phyloP scores from a whole-genome alignment of 345 rosid species.

The Erucastrum elatum region DNA sequence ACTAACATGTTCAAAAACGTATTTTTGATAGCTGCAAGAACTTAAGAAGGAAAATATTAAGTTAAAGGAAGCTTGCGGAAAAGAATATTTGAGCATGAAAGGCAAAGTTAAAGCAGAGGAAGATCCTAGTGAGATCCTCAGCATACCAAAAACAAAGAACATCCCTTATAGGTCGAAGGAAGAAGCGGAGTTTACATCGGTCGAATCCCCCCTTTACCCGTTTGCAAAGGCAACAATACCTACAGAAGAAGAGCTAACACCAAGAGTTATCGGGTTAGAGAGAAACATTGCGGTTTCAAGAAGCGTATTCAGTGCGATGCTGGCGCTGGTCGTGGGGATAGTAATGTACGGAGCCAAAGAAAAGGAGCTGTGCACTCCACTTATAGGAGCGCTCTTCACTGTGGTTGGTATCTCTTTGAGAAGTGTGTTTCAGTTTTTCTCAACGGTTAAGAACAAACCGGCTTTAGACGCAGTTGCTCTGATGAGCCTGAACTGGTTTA shows the following conservation, averaged over 20 bases:
- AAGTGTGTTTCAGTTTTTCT: conserved; percentile 70
- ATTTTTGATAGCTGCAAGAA: conserved; percentile 48
- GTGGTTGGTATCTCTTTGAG: conserved; percentile 74
- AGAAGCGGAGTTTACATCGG: conserved; percentile 31
- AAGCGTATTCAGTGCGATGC: conserved; percentile 58
- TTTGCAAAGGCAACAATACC: conserved; percentile 30
- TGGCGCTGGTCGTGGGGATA: conserved; percentile 65
- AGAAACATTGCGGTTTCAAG: conserved; percentile 57
- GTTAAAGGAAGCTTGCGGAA: conserved; percentile 47
- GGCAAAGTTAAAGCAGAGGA: conserved; percentile 33
- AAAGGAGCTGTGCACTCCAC: conserved; percentile 67
- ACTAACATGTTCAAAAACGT: not conserved
- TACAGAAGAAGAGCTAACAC: conserved; percentile 28
- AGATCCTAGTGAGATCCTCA: conserved; percentile 23
- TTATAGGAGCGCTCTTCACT: conserved; percentile 69
- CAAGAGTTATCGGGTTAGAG: conserved; percentile 35
- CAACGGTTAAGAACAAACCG: conserved; percentile 59
- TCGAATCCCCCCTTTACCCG: conserved; percentile 38
- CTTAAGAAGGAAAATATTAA: conserved; percentile 57
- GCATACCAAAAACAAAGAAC: conserved; percentile 20
- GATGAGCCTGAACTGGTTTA: conserved; percentile 81
- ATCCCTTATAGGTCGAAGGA: conserved; percentile 30
- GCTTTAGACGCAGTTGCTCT: conserved; percentile 80
- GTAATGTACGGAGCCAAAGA: conserved; percentile 59
- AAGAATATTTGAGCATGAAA: conserved; percentile 38